Base-by-base conservation (phyloP, 768 basidiomycete genomes). In the Tulasnella sp. region DNA sequence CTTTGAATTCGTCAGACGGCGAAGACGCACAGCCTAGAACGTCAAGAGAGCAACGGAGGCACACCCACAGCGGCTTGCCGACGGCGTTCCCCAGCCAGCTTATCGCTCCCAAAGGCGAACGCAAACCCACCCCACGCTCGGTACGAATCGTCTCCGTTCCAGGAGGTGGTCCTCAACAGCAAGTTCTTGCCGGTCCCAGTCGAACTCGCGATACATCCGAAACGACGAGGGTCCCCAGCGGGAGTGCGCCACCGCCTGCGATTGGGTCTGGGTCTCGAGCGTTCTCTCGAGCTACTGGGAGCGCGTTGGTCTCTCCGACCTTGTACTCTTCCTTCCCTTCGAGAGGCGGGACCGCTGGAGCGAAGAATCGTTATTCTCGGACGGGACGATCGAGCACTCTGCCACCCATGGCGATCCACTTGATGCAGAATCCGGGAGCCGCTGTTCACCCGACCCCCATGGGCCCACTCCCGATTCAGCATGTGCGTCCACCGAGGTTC, bases 61-160 rank as follows among this genome's bases (percentile, higher is more conserved):
- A 54, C 34, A 72, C 40, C 3, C 71, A 36, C 40, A 9, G 34
- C 70, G 36, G 31, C 17, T 29, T 36, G 36, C 39, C 40, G 14
- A 29, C 78, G 31, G 37, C 52, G 11, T 6, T 42, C 15, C 67
- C 38, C 14, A 25, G 40, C 38, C 52, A 74, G 17, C 42, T 68
- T 88, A 8, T 88, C 36, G 84, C 86, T 74, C 76, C 42, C 77
- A 81, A 22, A 72, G 74, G 85, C 7, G 93, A 93, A n/a, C 87
- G 93, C 52, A 91, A 89, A 79, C 87, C 93, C 0, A 92, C 92
- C 0, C 91, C 92, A 29, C 90, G 93, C 37, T 93, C 91, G 1
- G 91, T 94, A 19, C 89, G 93, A 78, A 92, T 94, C 76, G 91
- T 94, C 79, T 91, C 88, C 78, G 83, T 93, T 70, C 88, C 90